Evolutionary conservation across 2,329 filamentous ascomycete genomes (phyloP).

Genomic region (Cordyceps cateniannulata): DNA sequence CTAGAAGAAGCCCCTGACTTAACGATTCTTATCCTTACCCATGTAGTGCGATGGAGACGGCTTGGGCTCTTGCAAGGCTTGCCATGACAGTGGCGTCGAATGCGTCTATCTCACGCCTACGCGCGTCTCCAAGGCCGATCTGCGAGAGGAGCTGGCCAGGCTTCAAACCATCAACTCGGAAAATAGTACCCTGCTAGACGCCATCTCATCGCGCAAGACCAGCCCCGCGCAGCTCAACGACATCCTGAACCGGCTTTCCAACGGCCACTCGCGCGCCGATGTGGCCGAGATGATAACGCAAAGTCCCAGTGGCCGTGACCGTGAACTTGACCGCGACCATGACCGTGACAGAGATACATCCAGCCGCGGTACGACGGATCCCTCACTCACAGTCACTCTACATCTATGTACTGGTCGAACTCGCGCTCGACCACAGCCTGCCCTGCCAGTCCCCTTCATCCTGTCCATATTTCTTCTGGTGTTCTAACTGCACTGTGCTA

Average conservation of each 20-base stretch:
- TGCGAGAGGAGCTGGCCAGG: background rate
- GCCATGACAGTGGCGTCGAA: background rate
- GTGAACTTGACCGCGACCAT: background rate
- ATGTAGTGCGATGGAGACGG: slow-evolving; percentile 8
- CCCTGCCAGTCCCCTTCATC: too few species aligned
- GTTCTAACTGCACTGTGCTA: background rate
- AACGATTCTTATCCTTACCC: background rate
- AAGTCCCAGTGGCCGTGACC: background rate
- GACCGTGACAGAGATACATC: too few species aligned
- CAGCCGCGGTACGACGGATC: background rate
- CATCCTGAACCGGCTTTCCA: background rate
- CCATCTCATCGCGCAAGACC: background rate
- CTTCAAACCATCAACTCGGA: background rate
- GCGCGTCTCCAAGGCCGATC: slow-evolving; percentile 4
- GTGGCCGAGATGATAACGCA: background rate
- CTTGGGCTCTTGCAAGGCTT: background rate
- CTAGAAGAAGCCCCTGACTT: too few species aligned
- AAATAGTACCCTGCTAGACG: background rate
- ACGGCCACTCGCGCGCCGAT: slow-evolving; percentile 3
- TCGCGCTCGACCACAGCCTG: too few species aligned
- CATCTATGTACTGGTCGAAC: too few species aligned
- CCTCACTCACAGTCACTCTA: too few species aligned
- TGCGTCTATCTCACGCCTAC: background rate
- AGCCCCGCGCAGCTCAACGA: background rate
- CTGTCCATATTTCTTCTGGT: too few species aligned